These are phyloP conservation scores for Fusarium concolor DNA, from an alignment of 2,329 filamentous ascomycete genomes.

Conservation along the genomic window DNA sequence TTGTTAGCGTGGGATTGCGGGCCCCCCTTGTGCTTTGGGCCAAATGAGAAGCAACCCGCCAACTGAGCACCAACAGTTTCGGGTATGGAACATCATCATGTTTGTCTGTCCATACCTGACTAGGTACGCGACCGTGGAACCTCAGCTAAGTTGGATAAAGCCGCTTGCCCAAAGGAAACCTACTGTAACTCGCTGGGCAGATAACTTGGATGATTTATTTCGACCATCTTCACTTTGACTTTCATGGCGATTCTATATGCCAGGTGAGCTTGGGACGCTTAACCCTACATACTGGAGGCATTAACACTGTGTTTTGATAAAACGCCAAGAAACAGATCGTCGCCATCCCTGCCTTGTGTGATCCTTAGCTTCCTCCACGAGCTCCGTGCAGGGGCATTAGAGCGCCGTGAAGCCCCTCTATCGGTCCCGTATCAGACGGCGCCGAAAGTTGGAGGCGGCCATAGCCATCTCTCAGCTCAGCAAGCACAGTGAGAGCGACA, in stretches of 20 bases:
- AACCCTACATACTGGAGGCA: not conserved
- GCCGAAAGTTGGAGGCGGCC: conserved; percentile 18
- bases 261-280: too few species aligned
- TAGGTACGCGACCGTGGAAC: conserved; percentile 5
- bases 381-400: not conserved
- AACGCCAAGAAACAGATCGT: conserved; percentile 33
- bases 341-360: conserved; percentile 21
- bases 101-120: too few species aligned
- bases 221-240: too few species aligned
- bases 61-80: not conserved
- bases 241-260: too few species aligned
- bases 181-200: too few species aligned
- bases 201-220: not conserved
- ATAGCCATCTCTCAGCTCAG: conserved; percentile 18
- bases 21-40: conserved; percentile 13
- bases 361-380: conserved; percentile 17
- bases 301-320: conserved; percentile 1
- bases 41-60: conserved; percentile 7
- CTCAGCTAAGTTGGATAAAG: conserved; percentile 16
- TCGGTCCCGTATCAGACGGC: conserved; percentile 13
- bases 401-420: conserved; percentile 17
- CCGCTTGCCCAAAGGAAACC: not conserved
- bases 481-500: not conserved
- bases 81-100: too few species aligned
- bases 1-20: conserved; percentile 20